Base-by-base conservation (phyloP, 305 asterid genomes). In the Plantago coronopus region DNA sequence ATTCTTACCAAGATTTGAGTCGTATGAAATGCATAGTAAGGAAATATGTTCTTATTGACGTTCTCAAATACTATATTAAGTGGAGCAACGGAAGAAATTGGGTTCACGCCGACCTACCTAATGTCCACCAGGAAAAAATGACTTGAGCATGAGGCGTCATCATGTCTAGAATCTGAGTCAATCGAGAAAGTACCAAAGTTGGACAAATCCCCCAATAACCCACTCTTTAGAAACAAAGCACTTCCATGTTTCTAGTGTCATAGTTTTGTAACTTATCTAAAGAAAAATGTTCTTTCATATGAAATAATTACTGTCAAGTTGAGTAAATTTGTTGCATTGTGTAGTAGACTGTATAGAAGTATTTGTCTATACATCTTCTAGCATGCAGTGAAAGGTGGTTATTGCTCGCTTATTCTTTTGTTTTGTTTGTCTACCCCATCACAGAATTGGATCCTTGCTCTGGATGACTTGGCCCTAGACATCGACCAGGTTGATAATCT, bases 401-500 rank as follows among this genome's bases (percentile, higher is more conserved):
- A 44, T 44, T 20, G 31, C 46, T 66, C 48, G 12, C 45, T 45
- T 7, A 31, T 31, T 34, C 11, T 7, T 38, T 38, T 10, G 15
- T 11, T 54, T 31, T 0, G 5, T 55, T 14, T 16, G 38, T 63
- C 57, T 2, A 54, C 59, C 59, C 38, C 57, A 17, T 53, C 25
- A 55, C 90, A 90, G 97, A 78, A 75, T 62, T 81, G 83, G 4
- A 77, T 85, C 71, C 96, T 90, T 69, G 79, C 86, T 25, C 74
- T 90, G 80, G 96, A 90, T 68, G 95, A 83, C 74, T 78, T 86
- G 37, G 81, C 84, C 59, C 69, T 87, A 73, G 96, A 90, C 72
- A 70, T 70, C 31, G 97, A 90, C 75, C 97, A 87, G 75, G 91
- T 90, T 45, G 97, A 87, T 57, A 90, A 85, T 74, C 85, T 90